phyloP scores from a whole-genome alignment of 2,329 filamentous ascomycete genomes.

The Diatrype stigma region DNA sequence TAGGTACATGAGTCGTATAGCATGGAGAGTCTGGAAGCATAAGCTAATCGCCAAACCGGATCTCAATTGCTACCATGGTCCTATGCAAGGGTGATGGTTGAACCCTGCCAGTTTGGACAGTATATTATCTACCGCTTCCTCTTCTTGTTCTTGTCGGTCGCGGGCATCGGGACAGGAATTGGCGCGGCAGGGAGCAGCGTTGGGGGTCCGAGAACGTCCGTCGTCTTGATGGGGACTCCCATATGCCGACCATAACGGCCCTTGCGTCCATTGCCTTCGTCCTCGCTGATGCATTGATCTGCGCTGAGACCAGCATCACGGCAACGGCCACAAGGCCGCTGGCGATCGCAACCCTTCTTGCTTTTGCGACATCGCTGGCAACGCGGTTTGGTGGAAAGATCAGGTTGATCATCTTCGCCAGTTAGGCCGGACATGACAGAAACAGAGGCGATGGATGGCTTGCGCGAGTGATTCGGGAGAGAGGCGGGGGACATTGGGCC shows the following conservation, averaged over 20 bases:
- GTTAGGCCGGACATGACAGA: constrained; percentile 43
- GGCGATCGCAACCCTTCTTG: constrained; percentile 97
- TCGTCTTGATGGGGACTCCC: constrained; percentile 61
- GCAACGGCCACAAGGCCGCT: constrained; percentile 91
- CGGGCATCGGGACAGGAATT: constrained; percentile 40
- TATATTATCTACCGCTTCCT: constrained; percentile 47
- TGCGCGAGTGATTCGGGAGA: constrained; percentile 64
- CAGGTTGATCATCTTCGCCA: constrained; percentile 86
- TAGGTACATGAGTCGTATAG: background rate
- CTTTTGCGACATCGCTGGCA: constrained; percentile 99
- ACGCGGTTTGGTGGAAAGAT: constrained; percentile 90
- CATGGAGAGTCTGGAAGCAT: background rate
- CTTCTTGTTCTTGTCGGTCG: constrained; percentile 56
- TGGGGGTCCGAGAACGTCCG: constrained; percentile 39
- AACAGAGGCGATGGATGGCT: constrained; percentile 66
- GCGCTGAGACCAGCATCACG: constrained; percentile 90
- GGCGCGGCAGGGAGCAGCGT: constrained; percentile 37
- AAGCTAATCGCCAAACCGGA: constrained; percentile 2
- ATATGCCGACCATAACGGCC: constrained; percentile 78
- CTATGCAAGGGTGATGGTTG: background rate
- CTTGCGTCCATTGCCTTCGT: constrained; percentile 95
- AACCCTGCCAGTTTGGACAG: background rate
- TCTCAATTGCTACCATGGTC: constrained; percentile 1
- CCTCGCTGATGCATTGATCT: constrained; percentile 94
- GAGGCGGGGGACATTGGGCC: constrained; percentile 61